Evolutionary conservation across 768 basidiomycete genomes (phyloP), one percentile per base, ranked within the genome.

Genomic region (Lactarius hatsudake): DNA sequence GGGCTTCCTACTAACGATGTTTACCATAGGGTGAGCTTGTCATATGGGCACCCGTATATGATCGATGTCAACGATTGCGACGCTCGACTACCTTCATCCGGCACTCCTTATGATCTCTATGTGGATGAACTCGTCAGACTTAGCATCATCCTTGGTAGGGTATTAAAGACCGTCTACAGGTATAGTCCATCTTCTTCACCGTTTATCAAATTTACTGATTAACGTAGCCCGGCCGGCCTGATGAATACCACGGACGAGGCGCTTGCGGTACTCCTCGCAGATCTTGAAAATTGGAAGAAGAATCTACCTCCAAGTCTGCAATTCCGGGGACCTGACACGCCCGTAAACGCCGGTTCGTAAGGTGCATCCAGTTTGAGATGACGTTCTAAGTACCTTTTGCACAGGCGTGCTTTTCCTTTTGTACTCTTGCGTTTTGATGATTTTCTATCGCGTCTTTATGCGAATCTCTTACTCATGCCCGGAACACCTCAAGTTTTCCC

Each of bases 391-490:
- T 48, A 59, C 55, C 32, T 34, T 62, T 30, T 45, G 8, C 26
- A 26, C 71, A 93, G 96, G 96, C 51, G 80, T 97, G 63, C 81
- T 99, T 28, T 95, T 97, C 76, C 77, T 98, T 61, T 82, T 94
- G 48, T 95, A 93, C 75, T 86, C 91, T 36, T 94, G 92, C 74
- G 88, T 98, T 54, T 89, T 88, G 71, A 97, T 98, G 87, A 91
- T 98, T 76, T 96, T 97, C 79, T 97, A 94, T 88, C 90, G 96
- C 59, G 94, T 97, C 38, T 98, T 98, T 81, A 96, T 98, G 93
- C 87, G 96, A 61, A 94, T 98, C 77, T 94, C 93, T 65, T 98
- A 97, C 79, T 84, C 87, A 23, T 91, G 93, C 74, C 95, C 96
- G 10, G 86, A 86, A 13, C 94, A 97, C 74, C 84, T 96, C 73